Base-by-base conservation (phyloP, 2,329 filamentous ascomycete species). In the Aaosphaeria pasadenensis region DNA sequence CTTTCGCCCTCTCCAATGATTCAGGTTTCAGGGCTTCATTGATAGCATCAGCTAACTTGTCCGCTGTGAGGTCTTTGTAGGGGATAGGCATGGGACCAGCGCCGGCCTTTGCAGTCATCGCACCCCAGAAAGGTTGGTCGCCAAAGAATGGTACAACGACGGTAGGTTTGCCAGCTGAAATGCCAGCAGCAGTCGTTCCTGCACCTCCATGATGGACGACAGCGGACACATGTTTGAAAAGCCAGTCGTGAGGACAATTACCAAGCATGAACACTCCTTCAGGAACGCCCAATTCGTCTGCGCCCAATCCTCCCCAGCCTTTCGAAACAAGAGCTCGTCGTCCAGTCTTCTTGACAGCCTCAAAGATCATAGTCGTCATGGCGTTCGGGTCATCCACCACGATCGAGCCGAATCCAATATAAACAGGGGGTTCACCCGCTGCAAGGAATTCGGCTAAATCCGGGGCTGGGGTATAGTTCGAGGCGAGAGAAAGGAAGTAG, bases 171-270 rank as follows among this genome's bases (percentile, higher is more conserved):
- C 89, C 90, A 1, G 85, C 82, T 13, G 86, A 82, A 51, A 95
- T 88, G n/a, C 90, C 90, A 1, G 89, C 88, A 1, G 90, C 89
- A 1, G 89, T 95, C 3, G 90, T 96, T 13, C 90, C 90, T 6
- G 90, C 90, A 49, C 91, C 90, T 24, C 90, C 91, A 54, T 95
- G 90, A 62, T 95, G 91, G 5, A 94, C 87, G 1, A 95, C 90
- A 39, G 84, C 86, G 1, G 88, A 87, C 1, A 95, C 89, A 35
- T 80, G 84, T 54, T 89, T 78, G 69, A 95, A 95, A 0, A 95
- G 73, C 90, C 90, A 95, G 70, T 95, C 91, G 53, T 95, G 91
- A 1, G 90, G 90, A 40, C 86, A 84, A 60, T 92, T 94, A 7
- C 88, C 89, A 35, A 95, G 77, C 83, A 95, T 89, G 63, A 88